Base-by-base conservation (phyloP, 192 early-diverging fungal genomes). In the Coemansia sp. region DNA sequence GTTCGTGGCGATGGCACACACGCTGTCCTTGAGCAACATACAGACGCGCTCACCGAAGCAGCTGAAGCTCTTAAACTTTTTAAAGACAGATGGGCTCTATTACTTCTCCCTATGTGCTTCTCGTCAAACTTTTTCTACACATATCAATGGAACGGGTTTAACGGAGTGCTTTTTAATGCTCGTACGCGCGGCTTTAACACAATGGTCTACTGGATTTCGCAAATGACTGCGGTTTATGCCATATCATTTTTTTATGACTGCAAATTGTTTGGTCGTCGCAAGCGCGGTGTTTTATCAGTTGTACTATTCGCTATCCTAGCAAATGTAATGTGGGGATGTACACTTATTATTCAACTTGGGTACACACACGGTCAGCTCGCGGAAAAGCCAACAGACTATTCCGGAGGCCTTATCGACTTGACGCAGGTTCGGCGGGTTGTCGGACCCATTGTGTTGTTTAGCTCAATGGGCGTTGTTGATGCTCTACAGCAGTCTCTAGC, bases 51-150 rank as follows among this genome's bases (percentile, higher is more conserved):
- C 5, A 67, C 75, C 61, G 88, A 91, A 52, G 64, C 77, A 10
- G 27, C 75, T 17, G 84, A 85, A 62, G 71, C 86, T n/a, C 36
- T 87, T 20, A 80, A 72, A 57, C 71, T 90, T 57, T 88, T 91
- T 67, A 58, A 70, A 19, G 82, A 91, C 69, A 87, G 80, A 76
- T 84, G 83, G 60, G 88, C 91, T 76, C 32, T 92, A n/a, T 56
- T 85, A 36, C 82, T 93, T 24, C 75, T 87, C 23, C 92, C 92
- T 39, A 77, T 89, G 72, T 90, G 87, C 71, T 29, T 88, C 30
- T 84, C 80, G 21, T 87, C 88, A 63, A 93, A 93, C 75, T 91
- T 90, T 87, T 90, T 89, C 83, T 92, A 91, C 75, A 84, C 88
- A 2, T 90, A 90, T 72, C 89, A 93, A 68, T 90, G 87, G 75